These are phyloP conservation scores for Oemleria cerasiformis DNA, from an alignment of 306 rosid genomes.

Conservation along the genomic window DNA sequence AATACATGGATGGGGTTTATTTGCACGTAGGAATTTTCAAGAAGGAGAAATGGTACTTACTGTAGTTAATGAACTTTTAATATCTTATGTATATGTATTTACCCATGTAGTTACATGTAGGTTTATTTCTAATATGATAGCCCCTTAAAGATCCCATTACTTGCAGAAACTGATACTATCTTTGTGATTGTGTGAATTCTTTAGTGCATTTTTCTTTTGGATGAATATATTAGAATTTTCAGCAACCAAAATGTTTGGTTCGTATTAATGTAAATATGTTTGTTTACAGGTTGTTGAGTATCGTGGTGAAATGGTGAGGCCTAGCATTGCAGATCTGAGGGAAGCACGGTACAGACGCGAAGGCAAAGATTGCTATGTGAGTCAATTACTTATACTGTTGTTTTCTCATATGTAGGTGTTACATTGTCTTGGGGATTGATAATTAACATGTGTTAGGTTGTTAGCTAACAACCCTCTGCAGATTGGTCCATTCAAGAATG, in stretches of 20 bases:
- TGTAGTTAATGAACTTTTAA: not conserved
- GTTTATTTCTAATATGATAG: not conserved
- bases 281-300: conserved; percentile 81
- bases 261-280: conserved; percentile 12
- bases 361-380: conserved; percentile 97
- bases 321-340: conserved; percentile 83
- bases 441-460: not conserved
- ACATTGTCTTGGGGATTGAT: conserved; percentile 2
- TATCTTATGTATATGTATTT: not conserved
- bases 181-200: not conserved
- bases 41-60: conserved; percentile 91
- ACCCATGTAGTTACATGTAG: not conserved
- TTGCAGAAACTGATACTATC: not conserved
- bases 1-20: conserved; percentile 99
- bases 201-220: not conserved
- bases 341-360: conserved; percentile 66
- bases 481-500: not conserved
- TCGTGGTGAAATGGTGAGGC: conserved; percentile 85
- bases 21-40: conserved; percentile 82
- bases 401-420: conserved; percentile 1
- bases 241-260: not conserved
- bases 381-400: conserved; percentile 26
- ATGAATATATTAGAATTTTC: too few relatives aligned
- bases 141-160: not conserved
- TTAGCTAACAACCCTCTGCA: not conserved